Conservation (phyloP, 2,329 filamentous ascomycete species). For the Beauveria australis region DNA sequence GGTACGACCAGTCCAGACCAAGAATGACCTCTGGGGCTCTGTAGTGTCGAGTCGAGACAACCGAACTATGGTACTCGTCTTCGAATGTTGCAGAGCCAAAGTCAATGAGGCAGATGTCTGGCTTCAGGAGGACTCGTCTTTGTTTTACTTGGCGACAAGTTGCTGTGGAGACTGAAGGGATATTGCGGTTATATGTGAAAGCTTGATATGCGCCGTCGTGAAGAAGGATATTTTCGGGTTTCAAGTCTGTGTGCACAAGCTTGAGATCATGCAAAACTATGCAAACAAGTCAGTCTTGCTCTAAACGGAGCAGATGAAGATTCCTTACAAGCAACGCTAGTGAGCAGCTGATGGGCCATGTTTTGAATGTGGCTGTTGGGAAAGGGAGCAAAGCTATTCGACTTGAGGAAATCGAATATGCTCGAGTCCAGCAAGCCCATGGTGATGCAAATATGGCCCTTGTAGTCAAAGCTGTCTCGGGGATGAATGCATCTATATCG, state of each 20-base stretch:
- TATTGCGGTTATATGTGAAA: constrained; percentile 62
- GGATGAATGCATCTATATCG: constrained; percentile 10
- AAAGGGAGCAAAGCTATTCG: constrained; percentile 10
- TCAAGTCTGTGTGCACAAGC: constrained; percentile 82
- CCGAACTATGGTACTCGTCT: constrained; percentile 64
- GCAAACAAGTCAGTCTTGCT: constrained; percentile 13
- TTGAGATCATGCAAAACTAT: constrained; percentile 92
- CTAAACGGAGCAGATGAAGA: not conserved
- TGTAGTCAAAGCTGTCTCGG: constrained; percentile 11
- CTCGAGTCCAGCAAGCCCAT: constrained; percentile 10
- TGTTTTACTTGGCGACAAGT: constrained; percentile 54
- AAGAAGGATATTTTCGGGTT: constrained; percentile 63
- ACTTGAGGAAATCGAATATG: constrained; percentile 11
- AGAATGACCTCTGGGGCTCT: constrained; percentile 64
- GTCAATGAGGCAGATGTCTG: constrained; percentile 62
- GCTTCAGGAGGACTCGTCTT: constrained; percentile 56
- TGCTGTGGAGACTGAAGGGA: constrained; percentile 57
- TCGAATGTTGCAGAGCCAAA: constrained; percentile 67
- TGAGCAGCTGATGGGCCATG: constrained; percentile 11
- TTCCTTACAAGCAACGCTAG: constrained; percentile 12
- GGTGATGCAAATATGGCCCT: constrained; percentile 11
- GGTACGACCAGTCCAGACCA: constrained; percentile 62
- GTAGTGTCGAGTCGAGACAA: constrained; percentile 63
- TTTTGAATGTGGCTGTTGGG: constrained; percentile 10
- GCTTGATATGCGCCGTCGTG: constrained; percentile 59